Evolutionary conservation across 163 green algal genomes (phyloP).

Genomic region (Chloromonas sp.): DNA sequence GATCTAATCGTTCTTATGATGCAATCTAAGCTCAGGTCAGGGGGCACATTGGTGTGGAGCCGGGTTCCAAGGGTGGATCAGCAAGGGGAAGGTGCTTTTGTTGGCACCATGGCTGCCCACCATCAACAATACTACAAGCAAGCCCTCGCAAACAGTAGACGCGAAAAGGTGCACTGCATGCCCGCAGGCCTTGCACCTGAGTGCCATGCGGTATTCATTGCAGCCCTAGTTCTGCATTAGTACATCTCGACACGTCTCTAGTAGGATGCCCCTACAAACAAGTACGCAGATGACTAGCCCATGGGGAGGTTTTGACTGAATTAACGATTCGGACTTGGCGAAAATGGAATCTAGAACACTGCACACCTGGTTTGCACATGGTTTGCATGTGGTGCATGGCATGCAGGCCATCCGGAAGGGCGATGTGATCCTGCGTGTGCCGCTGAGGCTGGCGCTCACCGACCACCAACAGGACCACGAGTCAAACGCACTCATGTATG

Average conservation of each 20-base stretch:
- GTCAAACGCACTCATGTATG: slow-evolving; percentile 41
- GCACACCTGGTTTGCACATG: not conserved
- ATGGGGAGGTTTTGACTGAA: not conserved
- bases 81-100: not conserved
- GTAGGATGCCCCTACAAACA: not conserved
- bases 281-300: not conserved
- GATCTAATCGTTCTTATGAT: too few species aligned
- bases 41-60: too few species aligned
- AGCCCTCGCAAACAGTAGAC: too few species aligned
- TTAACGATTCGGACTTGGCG: not conserved
- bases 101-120: not conserved
- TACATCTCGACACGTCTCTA: too few species aligned
- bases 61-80: not conserved
- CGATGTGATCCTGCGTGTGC: slow-evolving; percentile 48
- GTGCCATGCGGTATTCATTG: too few species aligned
- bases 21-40: too few species aligned
- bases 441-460: slow-evolving; percentile 58
- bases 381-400: not conserved
- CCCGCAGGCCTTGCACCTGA: too few species aligned
- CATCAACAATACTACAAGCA: not conserved
- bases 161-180: too few species aligned
- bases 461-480: slow-evolving; percentile 51
- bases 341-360: not conserved
- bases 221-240: too few species aligned
- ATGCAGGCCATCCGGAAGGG: slow-evolving; percentile 34